phyloP scores from a whole-genome alignment of 2,329 filamentous ascomycete species.

The Pestalotiopsis fici region DNA sequence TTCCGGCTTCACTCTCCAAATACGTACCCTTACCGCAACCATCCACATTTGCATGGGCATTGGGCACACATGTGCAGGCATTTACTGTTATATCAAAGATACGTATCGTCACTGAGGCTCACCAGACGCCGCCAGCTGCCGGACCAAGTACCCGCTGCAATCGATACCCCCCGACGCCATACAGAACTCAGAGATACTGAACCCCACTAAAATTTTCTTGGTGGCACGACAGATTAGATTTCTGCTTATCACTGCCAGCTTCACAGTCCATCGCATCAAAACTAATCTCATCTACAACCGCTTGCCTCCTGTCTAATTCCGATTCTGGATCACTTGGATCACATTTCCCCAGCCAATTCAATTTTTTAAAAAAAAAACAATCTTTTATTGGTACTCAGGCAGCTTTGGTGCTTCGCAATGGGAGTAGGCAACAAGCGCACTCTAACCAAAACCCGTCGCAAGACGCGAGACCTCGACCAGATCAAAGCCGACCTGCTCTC shows the following conservation, averaged over 20 bases:
- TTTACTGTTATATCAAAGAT: no score
- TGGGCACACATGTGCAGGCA: no score
- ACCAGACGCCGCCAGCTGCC: background rate
- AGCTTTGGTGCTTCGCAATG: slow-evolving; percentile 49
- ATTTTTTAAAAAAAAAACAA: background rate
- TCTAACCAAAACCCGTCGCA: slow-evolving; percentile 74
- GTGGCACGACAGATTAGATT: background rate
- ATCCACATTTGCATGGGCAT: no score
- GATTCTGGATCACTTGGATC: background rate
- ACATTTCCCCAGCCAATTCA: background rate
- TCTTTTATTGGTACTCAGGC: background rate
- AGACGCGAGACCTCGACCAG: slow-evolving; percentile 86
- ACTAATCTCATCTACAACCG: no score
- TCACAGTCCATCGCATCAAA: background rate
- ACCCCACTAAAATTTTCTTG: background rate
- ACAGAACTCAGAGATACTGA: background rate
- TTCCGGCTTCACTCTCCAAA: background rate
- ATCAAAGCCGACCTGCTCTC: slow-evolving; percentile 80
- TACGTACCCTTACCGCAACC: background rate
- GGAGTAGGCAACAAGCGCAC: slow-evolving; percentile 67
- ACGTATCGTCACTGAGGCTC: no score
- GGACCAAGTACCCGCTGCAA: background rate
- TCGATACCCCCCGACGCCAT: background rate
- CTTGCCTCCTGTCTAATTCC: background rate
- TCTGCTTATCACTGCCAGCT: background rate